These are phyloP conservation scores for Penicillium desertorum DNA, from an alignment of 495 filamentous ascomycete genomes.

Conservation along the genomic window DNA sequence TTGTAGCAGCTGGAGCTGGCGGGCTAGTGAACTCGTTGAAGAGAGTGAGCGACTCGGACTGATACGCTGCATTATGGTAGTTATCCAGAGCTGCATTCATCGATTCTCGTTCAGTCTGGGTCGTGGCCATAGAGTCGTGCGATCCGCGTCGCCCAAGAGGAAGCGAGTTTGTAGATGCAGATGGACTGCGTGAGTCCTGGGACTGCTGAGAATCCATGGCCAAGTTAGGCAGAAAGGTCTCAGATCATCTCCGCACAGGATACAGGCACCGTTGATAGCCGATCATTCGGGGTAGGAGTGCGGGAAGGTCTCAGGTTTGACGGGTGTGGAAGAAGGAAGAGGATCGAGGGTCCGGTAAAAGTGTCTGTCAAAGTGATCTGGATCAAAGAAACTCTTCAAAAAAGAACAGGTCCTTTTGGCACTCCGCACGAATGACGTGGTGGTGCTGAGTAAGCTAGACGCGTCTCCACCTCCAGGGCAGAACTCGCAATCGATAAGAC, in stretches of 20 bases:
- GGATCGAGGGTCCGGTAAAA: background rate
- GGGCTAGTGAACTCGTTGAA: constrained; percentile 78
- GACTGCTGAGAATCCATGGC: constrained; percentile 44
- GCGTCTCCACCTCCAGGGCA: constrained; percentile 4
- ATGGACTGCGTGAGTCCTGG: constrained; percentile 42
- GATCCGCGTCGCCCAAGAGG: constrained; percentile 56
- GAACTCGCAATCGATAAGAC: constrained; percentile 20
- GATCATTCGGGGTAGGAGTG: constrained; percentile 12
- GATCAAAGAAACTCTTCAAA: constrained; percentile 5
- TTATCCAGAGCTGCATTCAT: constrained; percentile 74
- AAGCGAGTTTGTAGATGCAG: constrained; percentile 44
- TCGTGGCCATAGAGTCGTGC: constrained; percentile 57
- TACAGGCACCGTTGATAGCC: constrained; percentile 2
- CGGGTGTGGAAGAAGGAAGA: background rate
- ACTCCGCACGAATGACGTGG: constrained; percentile 44
- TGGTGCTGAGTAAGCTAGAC: constrained; percentile 22
- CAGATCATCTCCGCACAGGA: constrained; percentile 21
- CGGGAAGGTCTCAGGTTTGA: background rate
- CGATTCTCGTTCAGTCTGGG: constrained; percentile 65
- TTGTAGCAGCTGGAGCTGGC: constrained; percentile 46
- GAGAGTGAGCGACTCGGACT: constrained; percentile 74
- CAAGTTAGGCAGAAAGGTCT: constrained; percentile 17
- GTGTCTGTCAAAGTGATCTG: background rate
- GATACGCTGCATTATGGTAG: constrained; percentile 80
- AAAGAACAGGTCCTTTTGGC: constrained; percentile 14